Evolutionary conservation across 257 asterid species (phyloP), one percentile per base, ranked within the genome.

Genomic region (Solanum tacnaense): DNA sequence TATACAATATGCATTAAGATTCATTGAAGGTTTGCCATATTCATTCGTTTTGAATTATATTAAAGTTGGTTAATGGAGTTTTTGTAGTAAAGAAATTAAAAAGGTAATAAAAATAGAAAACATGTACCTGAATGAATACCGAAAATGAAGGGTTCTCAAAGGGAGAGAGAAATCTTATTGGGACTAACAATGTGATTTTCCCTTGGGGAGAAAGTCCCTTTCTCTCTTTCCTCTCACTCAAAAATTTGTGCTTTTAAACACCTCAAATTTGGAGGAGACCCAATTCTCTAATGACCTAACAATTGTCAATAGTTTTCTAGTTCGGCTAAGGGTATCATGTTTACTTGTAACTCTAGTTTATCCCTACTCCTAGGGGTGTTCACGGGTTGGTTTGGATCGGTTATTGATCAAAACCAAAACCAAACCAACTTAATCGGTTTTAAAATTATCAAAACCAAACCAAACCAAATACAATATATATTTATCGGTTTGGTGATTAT

Each of bases 101-200:
- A 71, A 83, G 82, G 9, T 18, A 81, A 81, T 25, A 81, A 81
- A 49, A 81, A 81, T 81, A 81, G 85, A 81, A 81, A 81, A 49
- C 18, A 86, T 9, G 82, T 89, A 87, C 91, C 92, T 92, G 88
- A 89, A 79, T 56, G 88, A 76, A 86, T 88, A 90, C 65, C 84
- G 38, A 75, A 86, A 76, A 87, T 83, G 92, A 84, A 76, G 87
- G 89, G 84, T 83, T 88, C 90, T 78, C 91, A 83, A 87, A 87
- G 86, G 85, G 65, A 72, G 20, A 65, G 78, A 79, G 91, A 89
- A 72, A 86, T 15, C 36, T 29, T 60, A 68, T 75, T 81, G 38
- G 65, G 85, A 88, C 81, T 62, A 84, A 78, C 79, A 84, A 78
- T 88, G 87, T 86, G 44, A 39, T 56, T 25, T 89, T 78, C 86